phyloP scores from a whole-genome alignment of 1,284 basidiomycete genomes.

The Tylopilus sp. region DNA sequence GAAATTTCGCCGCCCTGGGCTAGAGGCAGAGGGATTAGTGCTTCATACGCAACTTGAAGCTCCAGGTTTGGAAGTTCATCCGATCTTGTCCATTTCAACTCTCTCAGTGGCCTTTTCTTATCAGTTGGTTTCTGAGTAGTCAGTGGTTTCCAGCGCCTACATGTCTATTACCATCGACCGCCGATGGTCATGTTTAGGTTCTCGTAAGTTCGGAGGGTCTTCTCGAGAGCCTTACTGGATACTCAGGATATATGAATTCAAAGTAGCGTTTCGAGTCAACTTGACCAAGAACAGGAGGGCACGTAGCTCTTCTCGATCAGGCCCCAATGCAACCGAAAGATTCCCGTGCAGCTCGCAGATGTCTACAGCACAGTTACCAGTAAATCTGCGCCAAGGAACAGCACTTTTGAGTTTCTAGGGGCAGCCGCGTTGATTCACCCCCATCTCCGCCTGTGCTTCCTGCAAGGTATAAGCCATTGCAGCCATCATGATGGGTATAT shows the following conservation, averaged over 20 bases:
- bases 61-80: neutral
- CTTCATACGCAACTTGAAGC: neutral
- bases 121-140: neutral
- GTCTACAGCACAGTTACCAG: conserved; percentile 3
- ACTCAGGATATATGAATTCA: neutral
- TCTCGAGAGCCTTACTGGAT: neutral
- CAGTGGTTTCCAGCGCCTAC: neutral
- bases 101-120: neutral
- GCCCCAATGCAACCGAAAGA: neutral
- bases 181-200: neutral
- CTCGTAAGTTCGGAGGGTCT: neutral
- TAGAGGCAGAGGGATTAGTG: neutral
- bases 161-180: neutral
- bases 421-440: neutral
- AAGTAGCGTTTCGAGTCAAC: neutral
- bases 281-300: neutral
- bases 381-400: neutral
- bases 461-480: neutral
- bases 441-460: neutral
- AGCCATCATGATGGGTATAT: neutral
- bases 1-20: neutral
- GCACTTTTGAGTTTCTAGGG: neutral
- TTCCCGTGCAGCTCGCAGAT: neutral
- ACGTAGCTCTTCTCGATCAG: neutral
- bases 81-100: neutral